Conservation (phyloP, 768 basidiomycete genomes). For the Lepiota venenata region DNA sequence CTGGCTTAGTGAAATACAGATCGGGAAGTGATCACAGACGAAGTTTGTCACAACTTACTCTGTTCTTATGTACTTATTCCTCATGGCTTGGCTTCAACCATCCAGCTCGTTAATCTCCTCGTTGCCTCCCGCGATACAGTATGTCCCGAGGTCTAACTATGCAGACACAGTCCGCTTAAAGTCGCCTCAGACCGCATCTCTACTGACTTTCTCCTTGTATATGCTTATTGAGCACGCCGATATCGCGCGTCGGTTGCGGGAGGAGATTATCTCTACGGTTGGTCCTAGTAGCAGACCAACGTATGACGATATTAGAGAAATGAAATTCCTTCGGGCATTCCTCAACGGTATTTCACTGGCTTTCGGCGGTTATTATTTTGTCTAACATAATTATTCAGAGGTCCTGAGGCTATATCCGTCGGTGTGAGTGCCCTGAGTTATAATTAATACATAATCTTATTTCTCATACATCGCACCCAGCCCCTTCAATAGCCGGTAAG, state of each 20-base stretch:
- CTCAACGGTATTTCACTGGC: constrained; percentile 19
- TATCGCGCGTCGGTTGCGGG: constrained; percentile 29
- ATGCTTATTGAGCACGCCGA: constrained; percentile 35
- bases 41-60: constrained; percentile 10
- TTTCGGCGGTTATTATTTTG: too few relatives aligned
- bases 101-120: constrained; percentile 42
- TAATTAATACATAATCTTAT: too few relatives aligned
- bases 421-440: constrained; percentile 10
- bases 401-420: constrained; percentile 15
- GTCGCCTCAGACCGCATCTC: constrained; percentile 30
- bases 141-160: constrained; percentile 8
- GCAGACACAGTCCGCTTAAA: background rate
- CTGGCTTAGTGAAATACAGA: constrained; percentile 15
- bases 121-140: constrained; percentile 59
- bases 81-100: background rate
- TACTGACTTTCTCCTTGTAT: constrained; percentile 39
- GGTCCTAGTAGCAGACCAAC: constrained; percentile 31
- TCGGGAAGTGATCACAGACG: constrained; percentile 37
- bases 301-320: constrained; percentile 38
- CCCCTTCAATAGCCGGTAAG: constrained; percentile 7
- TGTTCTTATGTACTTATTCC: background rate
- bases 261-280: constrained; percentile 32
- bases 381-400: constrained; percentile 1
- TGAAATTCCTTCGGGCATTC: constrained; percentile 29
- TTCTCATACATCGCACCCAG: background rate